Percentiles rank a stretch among this genome's conserved stretches.
Evolutionary conservation across 1,284 basidiomycete species (phyloP).

Genomic region (Ganoderma lucidum): DNA sequence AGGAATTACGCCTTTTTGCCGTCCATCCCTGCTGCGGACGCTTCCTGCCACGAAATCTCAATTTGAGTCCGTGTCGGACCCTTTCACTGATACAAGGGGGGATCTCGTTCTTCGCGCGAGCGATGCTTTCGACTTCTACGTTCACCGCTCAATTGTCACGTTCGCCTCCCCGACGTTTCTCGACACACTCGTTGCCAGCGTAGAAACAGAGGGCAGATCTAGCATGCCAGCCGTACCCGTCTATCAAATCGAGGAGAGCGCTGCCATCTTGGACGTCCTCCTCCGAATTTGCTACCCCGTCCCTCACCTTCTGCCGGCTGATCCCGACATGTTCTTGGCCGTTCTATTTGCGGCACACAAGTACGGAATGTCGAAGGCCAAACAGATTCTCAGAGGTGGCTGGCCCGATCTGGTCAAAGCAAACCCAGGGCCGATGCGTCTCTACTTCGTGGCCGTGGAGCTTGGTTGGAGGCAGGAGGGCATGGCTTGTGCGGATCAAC

Average conservation of each 20-base stretch:
- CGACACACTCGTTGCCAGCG: background rate
- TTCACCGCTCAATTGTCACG: slow-evolving; percentile 2
- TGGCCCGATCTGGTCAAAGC: slow-evolving; percentile 31
- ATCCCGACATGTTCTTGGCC: slow-evolving; percentile 22
- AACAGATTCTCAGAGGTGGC: slow-evolving; percentile 7
- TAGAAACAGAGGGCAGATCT: background rate
- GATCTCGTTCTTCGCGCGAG: slow-evolving; percentile 41
- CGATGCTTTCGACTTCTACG: slow-evolving; percentile 20
- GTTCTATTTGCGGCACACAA: slow-evolving; percentile 31
- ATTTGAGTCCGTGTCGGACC: slow-evolving; percentile 34
- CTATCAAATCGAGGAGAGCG: slow-evolving; percentile 9
- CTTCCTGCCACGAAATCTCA: slow-evolving; percentile 34
- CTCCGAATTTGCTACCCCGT: slow-evolving; percentile 32
- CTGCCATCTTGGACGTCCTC: slow-evolving; percentile 16
- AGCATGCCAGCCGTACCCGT: background rate
- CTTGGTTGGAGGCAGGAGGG: slow-evolving; percentile 19
- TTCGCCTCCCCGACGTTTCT: slow-evolving; percentile 10
- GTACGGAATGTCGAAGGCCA: slow-evolving; percentile 26
- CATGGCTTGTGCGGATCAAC: background rate
- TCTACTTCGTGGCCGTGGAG: slow-evolving; percentile 18
- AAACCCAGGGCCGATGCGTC: slow-evolving; percentile 17
- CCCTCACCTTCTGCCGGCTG: slow-evolving; percentile 14
- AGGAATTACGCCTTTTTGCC: background rate
- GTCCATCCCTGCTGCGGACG: background rate
- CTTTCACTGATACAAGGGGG: slow-evolving; percentile 6